Base-by-base conservation (phyloP, 345 rosid genomes). In the Eucalyptus curtisii region DNA sequence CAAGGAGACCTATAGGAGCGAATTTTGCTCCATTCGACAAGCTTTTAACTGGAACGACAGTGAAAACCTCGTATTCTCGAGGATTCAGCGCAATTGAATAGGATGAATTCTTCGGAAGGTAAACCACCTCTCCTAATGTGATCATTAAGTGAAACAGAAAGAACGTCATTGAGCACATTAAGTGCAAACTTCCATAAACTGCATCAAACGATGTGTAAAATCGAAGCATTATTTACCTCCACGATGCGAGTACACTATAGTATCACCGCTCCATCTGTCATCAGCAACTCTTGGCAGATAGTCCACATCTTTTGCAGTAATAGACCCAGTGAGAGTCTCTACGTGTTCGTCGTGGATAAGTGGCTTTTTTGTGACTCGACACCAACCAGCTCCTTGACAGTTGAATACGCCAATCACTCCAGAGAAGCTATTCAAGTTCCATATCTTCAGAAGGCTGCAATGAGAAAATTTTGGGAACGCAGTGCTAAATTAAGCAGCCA, bases 41-140 rank as follows among this genome's bases (percentile, higher is more conserved):
- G 31, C 25, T 89, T 55, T 42, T 88, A 59, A 91, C 66, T 5
- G 94, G 93, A 14, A 88, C 91, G 40, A 92, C 86, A 31, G 93
- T 90, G 91, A 91, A 92, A 42, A 93, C 89, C 90, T 93, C 94
- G 86, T 90, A 92, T 22, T 92, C 86, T 80, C 91, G 91, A 44
- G 93, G 90, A 24, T 87, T 87, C 53, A 93, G 85, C 10, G 90
- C 90, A 8, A 92, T 49, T 17, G 84, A 19, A 37, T 85, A 19
- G 61, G 37, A 15, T n/a, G 88, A 48, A 24, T 86, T 42, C 55
- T 89, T 49, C 15, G 8, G 82, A 16, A 89, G 48, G 37, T 64
- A 66, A 48, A 48, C 82, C 85, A 66, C 30, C 19, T 89, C 88
- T n/a, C 86, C 89, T 88, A 3, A 19, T 40, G 13, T 7, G 61